A percentile compares a stretch with the other conserved stretches of the same genome.
These are phyloP conservation scores for Hypericum perforatum DNA, from an alignment of 345 rosid genomes.

Conservation along the genomic window DNA sequence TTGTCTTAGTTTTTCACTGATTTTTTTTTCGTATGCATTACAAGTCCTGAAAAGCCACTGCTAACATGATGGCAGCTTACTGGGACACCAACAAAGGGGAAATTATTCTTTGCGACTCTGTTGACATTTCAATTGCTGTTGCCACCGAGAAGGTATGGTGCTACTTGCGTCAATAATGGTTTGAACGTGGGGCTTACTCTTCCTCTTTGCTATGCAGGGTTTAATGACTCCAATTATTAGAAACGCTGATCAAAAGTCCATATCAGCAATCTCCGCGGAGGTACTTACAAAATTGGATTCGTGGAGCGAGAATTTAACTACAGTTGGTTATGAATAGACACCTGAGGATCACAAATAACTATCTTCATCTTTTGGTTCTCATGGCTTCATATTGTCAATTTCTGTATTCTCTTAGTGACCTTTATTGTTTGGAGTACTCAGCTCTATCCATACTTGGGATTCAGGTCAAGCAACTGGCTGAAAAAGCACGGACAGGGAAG, in stretches of 20 bases:
- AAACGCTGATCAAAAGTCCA: slow-evolving; percentile 92
- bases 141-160: slow-evolving; percentile 86
- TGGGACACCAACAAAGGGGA: slow-evolving; percentile 77
- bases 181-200: slow-evolving; percentile 11
- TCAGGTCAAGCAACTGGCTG: slow-evolving; percentile 90
- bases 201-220: slow-evolving; percentile 48
- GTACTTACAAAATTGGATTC: slow-evolving; percentile 21
- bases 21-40: not conserved
- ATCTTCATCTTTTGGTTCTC: no score
- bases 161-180: slow-evolving; percentile 12
- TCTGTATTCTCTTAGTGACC: not conserved
- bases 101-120: slow-evolving; percentile 48
- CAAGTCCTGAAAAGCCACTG: slow-evolving; percentile 14
- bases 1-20: not conserved
- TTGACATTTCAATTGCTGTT: slow-evolving; percentile 92
- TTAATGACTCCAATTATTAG: slow-evolving; percentile 87
- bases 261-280: slow-evolving; percentile 77
- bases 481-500: slow-evolving; percentile 87
- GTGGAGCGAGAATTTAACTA: no score
- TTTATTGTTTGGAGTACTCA: not conserved
- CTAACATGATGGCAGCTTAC: slow-evolving; percentile 46
- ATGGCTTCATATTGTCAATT: not conserved
- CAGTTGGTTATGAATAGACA: not conserved
- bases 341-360: not conserved
- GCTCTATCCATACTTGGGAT: slow-evolving; percentile 9